A percentile compares a stretch with the other conserved stretches of the same genome.
phyloP scores from a whole-genome alignment of 495 filamentous ascomycete species.

The Venustampulla echinocandica region DNA sequence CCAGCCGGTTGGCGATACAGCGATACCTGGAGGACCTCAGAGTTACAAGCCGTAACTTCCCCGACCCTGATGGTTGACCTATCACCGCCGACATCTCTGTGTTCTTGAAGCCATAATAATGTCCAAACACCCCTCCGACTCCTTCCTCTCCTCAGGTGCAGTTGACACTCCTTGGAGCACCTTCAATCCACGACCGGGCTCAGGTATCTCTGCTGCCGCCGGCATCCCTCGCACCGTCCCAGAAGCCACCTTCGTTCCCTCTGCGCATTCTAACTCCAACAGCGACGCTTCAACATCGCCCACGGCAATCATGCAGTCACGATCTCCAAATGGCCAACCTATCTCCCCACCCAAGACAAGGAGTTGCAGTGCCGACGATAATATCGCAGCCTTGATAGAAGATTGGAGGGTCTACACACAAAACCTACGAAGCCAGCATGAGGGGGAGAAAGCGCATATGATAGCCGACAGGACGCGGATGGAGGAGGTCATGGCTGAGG shows the following conservation, averaged over 20 bases:
- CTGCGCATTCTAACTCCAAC: conserved; percentile 4
- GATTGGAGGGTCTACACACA: conserved; percentile 20
- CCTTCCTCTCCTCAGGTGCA: conserved; percentile 23
- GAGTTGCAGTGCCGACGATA: conserved; percentile 18
- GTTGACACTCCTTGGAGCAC: conserved; percentile 10
- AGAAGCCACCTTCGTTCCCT: conserved; percentile 2
- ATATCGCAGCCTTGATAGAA: conserved; percentile 15
- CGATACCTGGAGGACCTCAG: too few species aligned
- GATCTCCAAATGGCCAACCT: conserved; percentile 8
- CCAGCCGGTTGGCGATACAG: too few species aligned
- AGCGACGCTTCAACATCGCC: conserved; percentile 4
- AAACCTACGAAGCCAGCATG: conserved; percentile 18
- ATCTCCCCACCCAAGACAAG: conserved; percentile 20
- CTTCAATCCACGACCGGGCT: neutral
- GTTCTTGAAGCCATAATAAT: conserved; percentile 6
- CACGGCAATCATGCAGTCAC: conserved; percentile 1
- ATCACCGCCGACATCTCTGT: too few species aligned
- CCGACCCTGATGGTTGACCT: too few species aligned
- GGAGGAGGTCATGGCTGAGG: conserved; percentile 24
- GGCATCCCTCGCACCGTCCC: conserved; percentile 12
- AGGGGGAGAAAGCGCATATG: conserved; percentile 24
- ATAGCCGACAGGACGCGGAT: conserved; percentile 15
- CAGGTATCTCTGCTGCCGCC: conserved; percentile 11
- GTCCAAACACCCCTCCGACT: conserved; percentile 19
- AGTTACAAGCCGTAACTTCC: too few species aligned